Evolutionary conservation across 495 filamentous ascomycete species (phyloP).

Genomic region (Ascodesmis nigricans): DNA sequence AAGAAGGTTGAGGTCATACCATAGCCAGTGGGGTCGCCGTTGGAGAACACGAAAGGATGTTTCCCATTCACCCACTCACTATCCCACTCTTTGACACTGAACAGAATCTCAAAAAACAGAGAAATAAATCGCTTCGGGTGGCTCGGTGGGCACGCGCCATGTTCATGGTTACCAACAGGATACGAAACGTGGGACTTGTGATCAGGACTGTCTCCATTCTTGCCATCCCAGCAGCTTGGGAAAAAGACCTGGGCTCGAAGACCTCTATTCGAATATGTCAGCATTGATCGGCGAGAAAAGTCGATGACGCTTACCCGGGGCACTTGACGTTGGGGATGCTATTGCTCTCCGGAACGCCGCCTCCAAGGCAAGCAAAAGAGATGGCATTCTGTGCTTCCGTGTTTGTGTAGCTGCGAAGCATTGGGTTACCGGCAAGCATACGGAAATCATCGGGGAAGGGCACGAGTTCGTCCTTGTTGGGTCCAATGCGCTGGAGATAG

Average conservation of each 20-base stretch:
- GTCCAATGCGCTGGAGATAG: conserved; percentile 43
- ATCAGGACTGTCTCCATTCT: conserved; percentile 31
- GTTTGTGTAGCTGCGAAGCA: conserved; percentile 22
- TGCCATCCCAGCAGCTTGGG: conserved; percentile 32
- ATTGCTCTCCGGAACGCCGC: conserved; percentile 29
- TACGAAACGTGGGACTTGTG: conserved; percentile 39
- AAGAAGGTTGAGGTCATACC: conserved; percentile 24
- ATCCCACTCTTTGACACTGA: conserved; percentile 33
- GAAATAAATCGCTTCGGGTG: conserved; percentile 41
- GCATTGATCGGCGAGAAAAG: background rate
- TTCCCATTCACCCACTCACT: conserved; percentile 33
- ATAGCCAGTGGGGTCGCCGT: conserved; percentile 36
- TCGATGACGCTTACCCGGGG: conserved; percentile 22
- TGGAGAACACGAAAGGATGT: conserved; percentile 44
- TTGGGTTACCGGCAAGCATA: conserved; percentile 48
- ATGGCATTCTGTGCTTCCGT: conserved; percentile 26
- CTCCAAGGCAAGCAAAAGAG: conserved; percentile 33
- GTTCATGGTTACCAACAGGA: conserved; percentile 31
- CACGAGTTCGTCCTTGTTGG: conserved; percentile 35
- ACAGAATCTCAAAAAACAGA: conserved; percentile 50
- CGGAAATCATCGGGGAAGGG: conserved; percentile 52
- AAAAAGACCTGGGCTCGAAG: conserved; percentile 39
- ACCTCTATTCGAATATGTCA: conserved; percentile 21
- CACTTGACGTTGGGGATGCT: conserved; percentile 37
- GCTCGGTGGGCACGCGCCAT: conserved; percentile 30